phyloP scores from a whole-genome alignment of 2,329 filamentous ascomycete species.

The Rutstroemia sp. region DNA sequence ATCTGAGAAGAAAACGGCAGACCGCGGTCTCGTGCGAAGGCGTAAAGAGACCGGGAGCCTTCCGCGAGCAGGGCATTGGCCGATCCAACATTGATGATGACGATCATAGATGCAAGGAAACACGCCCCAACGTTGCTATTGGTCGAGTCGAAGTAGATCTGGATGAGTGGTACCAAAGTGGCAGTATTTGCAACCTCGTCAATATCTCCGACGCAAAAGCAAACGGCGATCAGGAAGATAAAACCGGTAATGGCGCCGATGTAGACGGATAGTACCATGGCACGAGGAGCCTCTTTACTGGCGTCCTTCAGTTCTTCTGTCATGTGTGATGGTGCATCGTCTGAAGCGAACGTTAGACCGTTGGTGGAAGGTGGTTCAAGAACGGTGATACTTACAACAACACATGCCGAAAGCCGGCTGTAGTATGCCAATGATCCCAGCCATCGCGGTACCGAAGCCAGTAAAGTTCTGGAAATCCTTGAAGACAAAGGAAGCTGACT shows the following conservation, averaged over 20 bases:
- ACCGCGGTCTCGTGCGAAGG: conserved; percentile 44
- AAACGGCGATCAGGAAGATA: conserved; percentile 40
- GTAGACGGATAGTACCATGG: conserved; percentile 40
- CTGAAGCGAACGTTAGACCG: conserved; percentile 4
- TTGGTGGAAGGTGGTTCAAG: background rate
- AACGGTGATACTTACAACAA: conserved; percentile 29
- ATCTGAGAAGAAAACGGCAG: conserved; percentile 43
- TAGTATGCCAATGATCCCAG: conserved; percentile 45
- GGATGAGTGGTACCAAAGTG: conserved; percentile 42
- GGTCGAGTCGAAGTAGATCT: conserved; percentile 43
- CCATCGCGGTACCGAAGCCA: conserved; percentile 43
- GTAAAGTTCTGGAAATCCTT: conserved; percentile 46
- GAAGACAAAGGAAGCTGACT: conserved; percentile 48
- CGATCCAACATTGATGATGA: conserved; percentile 34
- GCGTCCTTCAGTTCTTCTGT: conserved; percentile 47
- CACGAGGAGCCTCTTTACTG: conserved; percentile 41
- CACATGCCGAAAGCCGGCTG: conserved; percentile 49
- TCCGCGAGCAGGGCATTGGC: conserved; percentile 33
- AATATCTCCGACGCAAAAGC: conserved; percentile 46
- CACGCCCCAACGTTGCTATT: conserved; percentile 37
- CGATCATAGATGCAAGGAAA: conserved; percentile 40
- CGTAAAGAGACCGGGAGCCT: conserved; percentile 34
- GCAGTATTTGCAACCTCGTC: conserved; percentile 33
- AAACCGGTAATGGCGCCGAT: conserved; percentile 42
- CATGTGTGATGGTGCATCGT: conserved; percentile 41